Evolutionary conservation across 306 rosid genomes (phyloP).

Genomic region (Vigna angularis): DNA sequence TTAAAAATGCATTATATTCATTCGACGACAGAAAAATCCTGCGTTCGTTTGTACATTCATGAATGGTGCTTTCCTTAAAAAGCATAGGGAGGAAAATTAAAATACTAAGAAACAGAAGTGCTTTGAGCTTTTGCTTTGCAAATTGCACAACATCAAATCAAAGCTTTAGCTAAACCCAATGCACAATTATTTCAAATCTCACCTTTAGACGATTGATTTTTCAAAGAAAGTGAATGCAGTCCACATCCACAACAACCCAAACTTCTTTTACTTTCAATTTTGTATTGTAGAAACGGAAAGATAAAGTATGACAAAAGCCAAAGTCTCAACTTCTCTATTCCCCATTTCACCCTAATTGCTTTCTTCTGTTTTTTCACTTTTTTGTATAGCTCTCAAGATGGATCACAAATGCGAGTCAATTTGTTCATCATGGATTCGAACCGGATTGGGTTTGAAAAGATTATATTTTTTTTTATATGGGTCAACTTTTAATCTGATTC

Average conservation of each 20-base stretch:
- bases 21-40: neutral
- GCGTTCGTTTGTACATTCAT: neutral
- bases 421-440: too few relatives aligned
- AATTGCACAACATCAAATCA: constrained; percentile 4
- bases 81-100: neutral
- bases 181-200: constrained; percentile 66
- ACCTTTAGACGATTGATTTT: constrained; percentile 34
- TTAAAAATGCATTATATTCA: neutral
- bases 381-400: too few relatives aligned
- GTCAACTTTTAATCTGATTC: too few relatives aligned
- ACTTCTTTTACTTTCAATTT: constrained; percentile 48
- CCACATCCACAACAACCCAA: constrained; percentile 36
- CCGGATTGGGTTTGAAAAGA: too few relatives aligned
- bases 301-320: constrained; percentile 23
- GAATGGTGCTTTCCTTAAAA: neutral
- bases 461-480: too few relatives aligned
- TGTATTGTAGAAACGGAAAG: neutral
- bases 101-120: neutral
- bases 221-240: constrained; percentile 34
- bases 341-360: neutral
- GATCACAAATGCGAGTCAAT: too few relatives aligned
- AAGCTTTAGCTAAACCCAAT: constrained; percentile 59
- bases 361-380: neutral
- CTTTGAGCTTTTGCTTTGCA: constrained; percentile 36
- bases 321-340: neutral